Conservation (phyloP, 2,329 filamentous ascomycete species). For the Hypoxylon sp. region DNA sequence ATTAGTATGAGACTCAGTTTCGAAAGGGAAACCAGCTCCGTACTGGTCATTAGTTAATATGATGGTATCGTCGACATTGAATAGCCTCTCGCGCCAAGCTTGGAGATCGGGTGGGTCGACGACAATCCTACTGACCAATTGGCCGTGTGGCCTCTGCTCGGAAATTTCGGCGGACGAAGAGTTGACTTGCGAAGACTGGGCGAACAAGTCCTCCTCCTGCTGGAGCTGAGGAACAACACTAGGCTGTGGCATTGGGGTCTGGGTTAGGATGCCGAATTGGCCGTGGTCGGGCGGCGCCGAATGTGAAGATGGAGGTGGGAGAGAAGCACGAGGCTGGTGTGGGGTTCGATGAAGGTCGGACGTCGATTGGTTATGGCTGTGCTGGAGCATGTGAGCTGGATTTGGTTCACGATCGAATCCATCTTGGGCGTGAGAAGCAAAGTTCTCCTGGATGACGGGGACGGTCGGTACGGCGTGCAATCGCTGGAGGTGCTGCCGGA, state of each 20-base stretch:
- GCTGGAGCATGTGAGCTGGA: slow-evolving; percentile 49
- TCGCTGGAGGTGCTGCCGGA: slow-evolving; percentile 54
- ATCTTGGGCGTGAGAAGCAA: slow-evolving; percentile 47
- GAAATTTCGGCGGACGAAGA: slow-evolving; percentile 52
- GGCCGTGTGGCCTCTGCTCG: slow-evolving; percentile 64
- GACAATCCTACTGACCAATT: slow-evolving; percentile 70
- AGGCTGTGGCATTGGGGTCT: slow-evolving; percentile 53
- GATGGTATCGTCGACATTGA: slow-evolving; percentile 81
- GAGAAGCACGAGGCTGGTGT: slow-evolving; percentile 47
- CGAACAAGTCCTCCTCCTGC: slow-evolving; percentile 58
- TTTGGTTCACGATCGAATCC: slow-evolving; percentile 56
- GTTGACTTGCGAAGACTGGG: slow-evolving; percentile 42
- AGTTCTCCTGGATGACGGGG: slow-evolving; percentile 54
- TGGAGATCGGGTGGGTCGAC: slow-evolving; percentile 77
- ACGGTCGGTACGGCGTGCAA: slow-evolving; percentile 55
- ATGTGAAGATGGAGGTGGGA: slow-evolving; percentile 53
- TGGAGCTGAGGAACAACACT: slow-evolving; percentile 52
- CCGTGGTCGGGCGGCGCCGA: slow-evolving; percentile 54
- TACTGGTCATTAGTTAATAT: slow-evolving; percentile 81
- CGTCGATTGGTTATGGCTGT: slow-evolving; percentile 46
- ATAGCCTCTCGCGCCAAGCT: slow-evolving; percentile 79
- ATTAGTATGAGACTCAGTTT: slow-evolving; percentile 27
- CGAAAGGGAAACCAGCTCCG: slow-evolving; percentile 52
- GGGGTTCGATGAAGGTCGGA: slow-evolving; percentile 41
- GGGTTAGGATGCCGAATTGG: slow-evolving; percentile 65